Base-by-base conservation (phyloP, 2,329 filamentous ascomycete genomes). In the Paecilomyces dactylethromorphus region DNA sequence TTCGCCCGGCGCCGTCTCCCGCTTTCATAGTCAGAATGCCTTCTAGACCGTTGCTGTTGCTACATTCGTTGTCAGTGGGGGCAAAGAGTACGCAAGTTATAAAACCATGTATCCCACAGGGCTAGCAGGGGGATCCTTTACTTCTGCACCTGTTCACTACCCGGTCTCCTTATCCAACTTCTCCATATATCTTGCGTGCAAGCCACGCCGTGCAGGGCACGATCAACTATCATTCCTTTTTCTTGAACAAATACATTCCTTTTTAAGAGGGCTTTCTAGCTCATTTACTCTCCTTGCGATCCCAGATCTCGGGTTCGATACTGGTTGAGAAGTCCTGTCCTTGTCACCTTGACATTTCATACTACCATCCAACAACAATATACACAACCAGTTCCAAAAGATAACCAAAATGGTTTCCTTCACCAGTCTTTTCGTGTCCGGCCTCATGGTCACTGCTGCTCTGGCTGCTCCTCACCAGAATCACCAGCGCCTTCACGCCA, bases 381-480 rank as follows among this genome's bases (percentile, higher is more conserved):
- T 45, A 18, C 18, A 18, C 13, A 10, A 45, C 11, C 39, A 45
- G n/a, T n/a, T 45, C 18, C 13, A 45, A n/a, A 3, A n/a, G 6
- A 18, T 45, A n/a, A 45, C 8, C 39, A 45, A 45, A 18, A 45
- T 45, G 39, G 39, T 45, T 45, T 45, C 39, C 5, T 45, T 45
- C 39, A 21, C 15, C 39, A 18, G n/a, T 45, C 39, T 45, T 45
- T 45, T 45, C 39, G 4, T 45, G 39, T 45, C 39, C 13, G 39
- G 39, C 15, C 58, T 66, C 15, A 64, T 64, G 53, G 59, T 58
- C 59, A 60, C 65, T 53, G 59, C 58, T 39, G 64, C 60, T 31
- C 24, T 64, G 39, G 65, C 65, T 54, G 56, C 62, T 50, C 66
- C 65, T 56, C 61, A 65, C 49, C 56, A 61, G 54, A 60, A 62